Conservation (phyloP, 768 basidiomycete genomes). For the Auricularia sp. region DNA sequence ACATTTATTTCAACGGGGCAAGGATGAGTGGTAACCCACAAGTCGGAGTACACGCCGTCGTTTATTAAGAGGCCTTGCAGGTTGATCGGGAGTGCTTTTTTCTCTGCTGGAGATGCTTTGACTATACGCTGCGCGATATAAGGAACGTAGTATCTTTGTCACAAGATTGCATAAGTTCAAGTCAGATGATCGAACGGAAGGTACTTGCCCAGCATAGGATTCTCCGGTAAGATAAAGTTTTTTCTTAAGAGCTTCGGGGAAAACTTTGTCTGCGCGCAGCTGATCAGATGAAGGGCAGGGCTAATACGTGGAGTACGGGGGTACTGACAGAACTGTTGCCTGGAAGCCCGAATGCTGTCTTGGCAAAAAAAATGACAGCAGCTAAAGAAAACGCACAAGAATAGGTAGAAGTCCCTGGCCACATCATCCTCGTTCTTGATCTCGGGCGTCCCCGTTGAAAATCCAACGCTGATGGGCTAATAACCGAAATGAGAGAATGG, state of each 20-base stretch:
- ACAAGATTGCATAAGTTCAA: too few species aligned
- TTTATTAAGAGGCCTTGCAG: constrained; percentile 11
- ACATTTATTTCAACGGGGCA: too few species aligned
- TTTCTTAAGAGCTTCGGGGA: constrained; percentile 8
- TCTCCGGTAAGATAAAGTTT: constrained; percentile 7
- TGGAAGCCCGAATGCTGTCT: too few species aligned
- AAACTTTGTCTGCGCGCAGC: neutral
- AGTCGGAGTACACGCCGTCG: constrained; percentile 10
- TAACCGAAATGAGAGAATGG: neutral
- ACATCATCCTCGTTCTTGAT: constrained; percentile 6
- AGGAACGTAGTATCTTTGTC: constrained; percentile 7
- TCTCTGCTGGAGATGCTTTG: constrained; percentile 5
- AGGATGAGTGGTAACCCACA: neutral
- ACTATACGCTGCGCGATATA: constrained; percentile 12
- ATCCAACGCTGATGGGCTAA: constrained; percentile 5
- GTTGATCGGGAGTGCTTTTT: constrained; percentile 4
- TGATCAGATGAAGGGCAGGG: too few species aligned
- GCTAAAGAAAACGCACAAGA: constrained; percentile 4
- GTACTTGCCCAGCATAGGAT: constrained; percentile 2
- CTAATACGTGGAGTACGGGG: too few species aligned
- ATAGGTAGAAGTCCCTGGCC: constrained; percentile 11
- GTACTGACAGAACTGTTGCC: constrained; percentile 3
- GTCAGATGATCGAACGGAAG: neutral
- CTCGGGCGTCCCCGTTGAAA: neutral
- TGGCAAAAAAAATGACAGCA: too few species aligned